Evolutionary conservation across 345 rosid genomes (phyloP), one percentile per base, ranked within the genome.

Genomic region (Rhizophora apiculata): DNA sequence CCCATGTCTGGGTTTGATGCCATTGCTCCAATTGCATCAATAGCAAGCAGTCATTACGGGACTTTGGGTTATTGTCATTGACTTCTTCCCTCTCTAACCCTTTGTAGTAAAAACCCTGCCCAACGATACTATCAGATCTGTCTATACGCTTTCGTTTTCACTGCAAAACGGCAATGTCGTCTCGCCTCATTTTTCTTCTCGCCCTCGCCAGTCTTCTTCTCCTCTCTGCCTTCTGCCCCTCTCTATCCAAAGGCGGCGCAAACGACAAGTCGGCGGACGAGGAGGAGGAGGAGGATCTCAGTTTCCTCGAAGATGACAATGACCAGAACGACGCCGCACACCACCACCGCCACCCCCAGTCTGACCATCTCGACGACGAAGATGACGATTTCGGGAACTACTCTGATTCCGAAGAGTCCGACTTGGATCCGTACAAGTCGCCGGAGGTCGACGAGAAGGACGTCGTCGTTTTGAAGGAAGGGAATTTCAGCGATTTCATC

Each of bases 271-370:
- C 7, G 3, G 62, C 39, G 30, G 70, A 19, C 63, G 65, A 72
- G 65, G 82, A 76, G 52, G 84, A 84, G 64, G 92, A 84, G 36
- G 92, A 89, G 69, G 92, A 89, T 77, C 90, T 89, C 80, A 84
- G 90, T 75, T 92, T 92, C 82, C 97, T 92, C 67, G 96, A 92
- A 68, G 91, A 87, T 21, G 84, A 78, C 21, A 24, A 49, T 52
- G 60, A 65, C 24, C 67, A 72, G 68, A 69, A 56, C 22, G 81
- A 68, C 57, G 82, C 68, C 67, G 39, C 46, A 9, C 58, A 34
- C 31, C 37, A 9, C 58, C 67, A 60, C 20, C 31, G 15, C 64
- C 63, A n/a, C 78, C 62, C 72, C 6, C 83, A 76, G 62, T 24
- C 70, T 9, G 72, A 67, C 74, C 78, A 65, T 10, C 78, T 62